These are phyloP conservation scores for Neolentinus lepideus DNA, from an alignment of 1,284 basidiomycete species.

Conservation along the genomic window DNA sequence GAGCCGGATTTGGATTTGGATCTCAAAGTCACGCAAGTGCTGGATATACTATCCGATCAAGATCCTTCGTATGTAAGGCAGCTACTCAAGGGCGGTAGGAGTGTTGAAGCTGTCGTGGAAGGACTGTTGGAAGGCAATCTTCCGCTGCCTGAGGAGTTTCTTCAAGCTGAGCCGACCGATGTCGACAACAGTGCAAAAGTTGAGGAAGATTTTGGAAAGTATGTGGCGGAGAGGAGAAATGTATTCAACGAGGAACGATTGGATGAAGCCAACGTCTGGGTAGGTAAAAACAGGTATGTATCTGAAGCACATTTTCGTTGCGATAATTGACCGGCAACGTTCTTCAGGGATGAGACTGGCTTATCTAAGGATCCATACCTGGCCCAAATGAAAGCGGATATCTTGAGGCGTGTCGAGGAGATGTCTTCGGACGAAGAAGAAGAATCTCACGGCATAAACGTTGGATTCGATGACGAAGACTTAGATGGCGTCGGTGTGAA, in stretches of 20 bases:
- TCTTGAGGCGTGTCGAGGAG: conserved; percentile 68
- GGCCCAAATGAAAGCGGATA: conserved; percentile 74
- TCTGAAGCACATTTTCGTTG: neutral
- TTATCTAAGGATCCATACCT: conserved; percentile 55
- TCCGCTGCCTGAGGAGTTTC: conserved; percentile 32
- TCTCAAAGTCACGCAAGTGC: conserved; percentile 52
- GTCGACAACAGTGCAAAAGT: neutral
- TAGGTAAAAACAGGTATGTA: conserved; percentile 65
- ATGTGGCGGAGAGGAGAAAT: conserved; percentile 49
- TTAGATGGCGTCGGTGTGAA: conserved; percentile 31
- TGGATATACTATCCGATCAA: conserved; percentile 64
- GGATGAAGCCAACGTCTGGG: conserved; percentile 49
- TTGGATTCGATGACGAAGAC: conserved; percentile 19
- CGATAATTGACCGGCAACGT: conserved; percentile 7
- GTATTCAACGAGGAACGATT: conserved; percentile 67
- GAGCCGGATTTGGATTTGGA: conserved; percentile 37
- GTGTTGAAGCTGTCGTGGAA: conserved; percentile 53
- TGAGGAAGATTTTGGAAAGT: conserved; percentile 22
- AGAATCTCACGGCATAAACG: conserved; percentile 39
- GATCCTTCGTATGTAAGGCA: conserved; percentile 46
- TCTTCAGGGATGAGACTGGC: conserved; percentile 34
- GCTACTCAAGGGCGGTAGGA: conserved; percentile 45
- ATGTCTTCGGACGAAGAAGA: conserved; percentile 56
- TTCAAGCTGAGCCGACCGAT: neutral
- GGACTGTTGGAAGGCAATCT: conserved; percentile 69